Percentiles rank a stretch among this genome's conserved stretches.
Evolutionary conservation across 2,329 filamentous ascomycete species (phyloP).

Genomic region (Calonectria henricotiae): DNA sequence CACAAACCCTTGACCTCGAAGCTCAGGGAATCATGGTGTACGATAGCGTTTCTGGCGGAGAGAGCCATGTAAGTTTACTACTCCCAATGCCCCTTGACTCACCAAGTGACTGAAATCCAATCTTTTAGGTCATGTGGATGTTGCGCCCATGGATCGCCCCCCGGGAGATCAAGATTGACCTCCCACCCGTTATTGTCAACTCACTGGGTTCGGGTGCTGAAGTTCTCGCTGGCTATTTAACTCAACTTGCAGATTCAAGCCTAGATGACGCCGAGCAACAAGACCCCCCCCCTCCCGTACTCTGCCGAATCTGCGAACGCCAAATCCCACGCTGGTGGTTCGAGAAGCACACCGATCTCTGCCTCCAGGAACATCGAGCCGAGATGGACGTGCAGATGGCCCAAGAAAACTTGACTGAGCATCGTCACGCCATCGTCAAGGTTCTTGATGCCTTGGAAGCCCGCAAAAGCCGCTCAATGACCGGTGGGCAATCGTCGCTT

Average conservation of each 20-base stretch:
- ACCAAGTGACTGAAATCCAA: constrained; percentile 50
- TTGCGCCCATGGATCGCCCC: constrained; percentile 91
- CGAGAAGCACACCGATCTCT: constrained; percentile 97
- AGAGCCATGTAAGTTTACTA: constrained; percentile 85
- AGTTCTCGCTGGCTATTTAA: constrained; percentile 94
- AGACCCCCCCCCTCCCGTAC: constrained; percentile 87
- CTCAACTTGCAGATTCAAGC: constrained; percentile 87
- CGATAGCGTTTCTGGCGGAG: constrained; percentile 86
- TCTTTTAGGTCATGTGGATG: constrained; percentile 97
- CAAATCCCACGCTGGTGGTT: constrained; percentile 99
- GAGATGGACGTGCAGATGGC: constrained; percentile 99
- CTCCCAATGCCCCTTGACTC: neutral
- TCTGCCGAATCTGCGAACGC: constrained; percentile 97
- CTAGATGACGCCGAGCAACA: constrained; percentile 82
- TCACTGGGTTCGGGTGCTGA: constrained; percentile 95
- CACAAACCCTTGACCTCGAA: constrained; percentile 82
- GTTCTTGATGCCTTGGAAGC: constrained; percentile 94
- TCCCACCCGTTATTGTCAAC: constrained; percentile 91
- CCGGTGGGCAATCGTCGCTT: constrained; percentile 68
- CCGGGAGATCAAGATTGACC: constrained; percentile 95
- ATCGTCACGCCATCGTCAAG: constrained; percentile 94
- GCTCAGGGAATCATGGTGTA: constrained; percentile 99
- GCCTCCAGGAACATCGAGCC: constrained; percentile 93
- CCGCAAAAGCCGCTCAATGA: constrained; percentile 76
- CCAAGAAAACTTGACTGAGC: constrained; percentile 92